Percentiles rank a stretch among this genome's conserved stretches.
Conservation (phyloP, 805 yeast genomes). For the Barnettozyma californica region DNA sequence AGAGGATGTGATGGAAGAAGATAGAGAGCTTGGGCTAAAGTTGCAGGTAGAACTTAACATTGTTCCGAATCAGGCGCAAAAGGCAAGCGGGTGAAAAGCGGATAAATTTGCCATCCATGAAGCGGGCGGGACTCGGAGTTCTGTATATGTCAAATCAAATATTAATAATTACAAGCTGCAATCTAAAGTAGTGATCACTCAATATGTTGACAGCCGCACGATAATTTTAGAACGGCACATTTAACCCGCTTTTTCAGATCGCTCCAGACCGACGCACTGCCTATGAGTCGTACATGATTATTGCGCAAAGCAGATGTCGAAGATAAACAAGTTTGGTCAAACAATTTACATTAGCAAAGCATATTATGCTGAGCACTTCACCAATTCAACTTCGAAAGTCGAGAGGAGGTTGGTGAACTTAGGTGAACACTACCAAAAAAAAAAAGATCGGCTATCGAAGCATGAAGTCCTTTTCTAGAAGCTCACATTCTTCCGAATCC, state of each 20-base stretch:
- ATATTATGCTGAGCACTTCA: too few relatives aligned
- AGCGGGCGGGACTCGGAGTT: neutral
- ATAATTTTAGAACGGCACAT: neutral
- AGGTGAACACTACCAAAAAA: neutral
- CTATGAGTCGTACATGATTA: too few relatives aligned
- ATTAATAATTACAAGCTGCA: neutral
- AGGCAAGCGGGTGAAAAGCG: neutral
- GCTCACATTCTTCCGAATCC: neutral
- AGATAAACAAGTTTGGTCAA: too few relatives aligned
- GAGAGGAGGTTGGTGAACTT: too few relatives aligned
- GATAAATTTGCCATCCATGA: neutral
- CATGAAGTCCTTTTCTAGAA: neutral
- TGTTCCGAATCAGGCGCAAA: neutral
- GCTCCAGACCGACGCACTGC: neutral
- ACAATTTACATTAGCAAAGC: too few relatives aligned
- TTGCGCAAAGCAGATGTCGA: too few relatives aligned
- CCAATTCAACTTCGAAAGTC: too few relatives aligned
- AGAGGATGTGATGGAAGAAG: constrained; percentile 38
- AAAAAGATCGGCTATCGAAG: neutral
- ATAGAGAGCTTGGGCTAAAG: constrained; percentile 29
- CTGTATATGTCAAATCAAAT: neutral
- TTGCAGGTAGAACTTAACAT: constrained; percentile 28
- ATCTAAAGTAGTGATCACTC: neutral
- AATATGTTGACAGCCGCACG: neutral
- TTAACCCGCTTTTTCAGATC: neutral